Percentiles rank a stretch among this genome's conserved stretches.
Conservation (phyloP, 2,329 filamentous ascomycete genomes). For the Setomelanomma holmii region DNA sequence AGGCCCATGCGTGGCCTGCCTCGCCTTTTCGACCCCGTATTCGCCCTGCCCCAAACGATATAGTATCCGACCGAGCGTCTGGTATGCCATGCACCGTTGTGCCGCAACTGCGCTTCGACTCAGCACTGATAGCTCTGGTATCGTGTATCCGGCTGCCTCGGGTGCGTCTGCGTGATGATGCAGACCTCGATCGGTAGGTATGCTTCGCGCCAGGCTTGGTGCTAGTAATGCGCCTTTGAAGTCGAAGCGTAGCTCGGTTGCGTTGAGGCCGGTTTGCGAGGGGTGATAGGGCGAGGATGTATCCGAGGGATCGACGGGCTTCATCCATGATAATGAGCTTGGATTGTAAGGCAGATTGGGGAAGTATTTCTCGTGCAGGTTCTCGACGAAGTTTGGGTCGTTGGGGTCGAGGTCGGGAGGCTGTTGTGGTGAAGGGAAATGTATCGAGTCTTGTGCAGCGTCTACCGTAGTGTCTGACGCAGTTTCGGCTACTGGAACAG, state of each 20-base stretch:
- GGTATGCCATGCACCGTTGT: slow-evolving; percentile 90
- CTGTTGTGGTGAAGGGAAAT: slow-evolving; percentile 65
- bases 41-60: slow-evolving; percentile 81
- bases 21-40: slow-evolving; percentile 62
- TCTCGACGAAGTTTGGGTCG: slow-evolving; percentile 81
- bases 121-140: slow-evolving; percentile 82
- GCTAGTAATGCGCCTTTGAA: slow-evolving; percentile 83
- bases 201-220: slow-evolving; percentile 73
- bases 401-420: slow-evolving; percentile 81
- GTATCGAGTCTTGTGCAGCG: slow-evolving; percentile 47
- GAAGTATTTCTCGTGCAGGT: slow-evolving; percentile 93
- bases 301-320: slow-evolving; percentile 67
- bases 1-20: slow-evolving; percentile 52
- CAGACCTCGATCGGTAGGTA: slow-evolving; percentile 80
- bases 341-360: slow-evolving; percentile 85
- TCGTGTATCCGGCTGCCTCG: slow-evolving; percentile 91
- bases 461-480: slow-evolving; percentile 4
- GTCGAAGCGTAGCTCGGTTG: slow-evolving; percentile 85
- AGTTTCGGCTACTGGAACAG: not conserved
- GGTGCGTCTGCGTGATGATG: slow-evolving; percentile 95
- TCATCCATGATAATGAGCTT: slow-evolving; percentile 88
- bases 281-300: slow-evolving; percentile 82
- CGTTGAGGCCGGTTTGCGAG: slow-evolving; percentile 71
- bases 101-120: slow-evolving; percentile 82
- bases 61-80: slow-evolving; percentile 84